phyloP scores from a whole-genome alignment of 148 eudicot genomes.

The Rhododendron williamsianum region DNA sequence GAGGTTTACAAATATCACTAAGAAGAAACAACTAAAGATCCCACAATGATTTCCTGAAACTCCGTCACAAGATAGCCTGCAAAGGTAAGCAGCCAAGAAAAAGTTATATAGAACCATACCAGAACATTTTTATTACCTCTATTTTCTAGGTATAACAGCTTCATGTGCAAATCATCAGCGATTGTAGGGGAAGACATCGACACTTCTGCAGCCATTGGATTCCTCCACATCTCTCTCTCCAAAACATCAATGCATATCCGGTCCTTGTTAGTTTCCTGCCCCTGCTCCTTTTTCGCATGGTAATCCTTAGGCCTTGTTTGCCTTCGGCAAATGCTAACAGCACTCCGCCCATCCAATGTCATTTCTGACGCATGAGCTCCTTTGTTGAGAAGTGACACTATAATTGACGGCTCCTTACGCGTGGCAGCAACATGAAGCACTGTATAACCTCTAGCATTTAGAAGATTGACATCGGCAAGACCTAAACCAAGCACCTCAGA shows the following conservation, averaged over 20 bases:
- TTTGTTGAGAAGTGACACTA: constrained; percentile 35
- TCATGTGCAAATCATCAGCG: constrained; percentile 44
- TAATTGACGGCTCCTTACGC: constrained; percentile 43
- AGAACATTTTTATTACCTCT: constrained; percentile 30
- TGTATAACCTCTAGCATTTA: constrained; percentile 35
- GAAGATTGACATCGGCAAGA: constrained; percentile 36
- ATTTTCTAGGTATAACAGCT: constrained; percentile 39
- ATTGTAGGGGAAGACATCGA: constrained; percentile 18
- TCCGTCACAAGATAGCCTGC: not conserved
- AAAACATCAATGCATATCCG: constrained; percentile 44
- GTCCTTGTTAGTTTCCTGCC: constrained; percentile 41
- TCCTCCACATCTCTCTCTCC: constrained; percentile 42
- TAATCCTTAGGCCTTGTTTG: constrained; percentile 45
- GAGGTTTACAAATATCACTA: not conserved
- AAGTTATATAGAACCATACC: not conserved
- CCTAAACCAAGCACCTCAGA: constrained; percentile 40
- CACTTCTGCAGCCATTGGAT: constrained; percentile 27
- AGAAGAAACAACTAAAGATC: not conserved
- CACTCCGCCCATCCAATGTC: constrained; percentile 37
- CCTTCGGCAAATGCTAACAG: constrained; percentile 40
- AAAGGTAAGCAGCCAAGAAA: not conserved
- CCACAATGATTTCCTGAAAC: not conserved
- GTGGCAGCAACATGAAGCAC: constrained; percentile 57
- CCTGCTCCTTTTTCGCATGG: constrained; percentile 31
- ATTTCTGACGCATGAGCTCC: constrained; percentile 33